Conservation (phyloP, 805 yeast genomes). For the Yamadazyma laniorum region DNA sequence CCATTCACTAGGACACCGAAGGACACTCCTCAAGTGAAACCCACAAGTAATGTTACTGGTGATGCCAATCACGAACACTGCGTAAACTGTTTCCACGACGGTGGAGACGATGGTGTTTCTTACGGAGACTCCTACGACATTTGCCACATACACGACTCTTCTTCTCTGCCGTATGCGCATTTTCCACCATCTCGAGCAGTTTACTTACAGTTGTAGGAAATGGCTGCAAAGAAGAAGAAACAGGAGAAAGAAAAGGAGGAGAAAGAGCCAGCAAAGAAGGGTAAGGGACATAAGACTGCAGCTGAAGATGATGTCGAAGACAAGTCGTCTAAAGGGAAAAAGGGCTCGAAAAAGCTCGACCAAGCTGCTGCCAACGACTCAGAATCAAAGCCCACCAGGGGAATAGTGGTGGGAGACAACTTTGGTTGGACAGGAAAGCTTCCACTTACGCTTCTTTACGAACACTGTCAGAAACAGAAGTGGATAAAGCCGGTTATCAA, state of each 20-base stretch:
- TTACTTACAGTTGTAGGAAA: no score
- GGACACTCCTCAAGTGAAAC: no score
- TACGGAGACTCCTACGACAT: no score
- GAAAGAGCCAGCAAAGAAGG: slow-evolving; percentile 1
- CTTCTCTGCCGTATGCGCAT: no score
- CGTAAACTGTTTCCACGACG: no score
- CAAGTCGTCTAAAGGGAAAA: slow-evolving; percentile 1
- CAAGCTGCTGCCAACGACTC: slow-evolving; percentile 3
- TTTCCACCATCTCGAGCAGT: no score
- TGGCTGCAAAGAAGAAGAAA: slow-evolving; percentile 14
- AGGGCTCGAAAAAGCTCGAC: background rate
- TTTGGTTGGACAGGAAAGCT: slow-evolving; percentile 93
- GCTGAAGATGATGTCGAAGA: background rate
- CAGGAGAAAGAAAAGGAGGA: slow-evolving; percentile 2
- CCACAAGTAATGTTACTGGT: no score
- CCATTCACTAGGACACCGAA: no score
- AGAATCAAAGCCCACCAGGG: slow-evolving; percentile 33
- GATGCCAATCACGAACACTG: no score
- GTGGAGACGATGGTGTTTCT: no score
- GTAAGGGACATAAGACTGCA: background rate
- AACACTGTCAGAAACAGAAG: slow-evolving; percentile 80
- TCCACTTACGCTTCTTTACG: slow-evolving; percentile 83
- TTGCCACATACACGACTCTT: no score
- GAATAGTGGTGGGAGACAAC: slow-evolving; percentile 49
- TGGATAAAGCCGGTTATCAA: slow-evolving; percentile 88